Evolutionary conservation across 2,329 filamentous ascomycete genomes (phyloP).

Genomic region (Ophiosphaerella korrae): DNA sequence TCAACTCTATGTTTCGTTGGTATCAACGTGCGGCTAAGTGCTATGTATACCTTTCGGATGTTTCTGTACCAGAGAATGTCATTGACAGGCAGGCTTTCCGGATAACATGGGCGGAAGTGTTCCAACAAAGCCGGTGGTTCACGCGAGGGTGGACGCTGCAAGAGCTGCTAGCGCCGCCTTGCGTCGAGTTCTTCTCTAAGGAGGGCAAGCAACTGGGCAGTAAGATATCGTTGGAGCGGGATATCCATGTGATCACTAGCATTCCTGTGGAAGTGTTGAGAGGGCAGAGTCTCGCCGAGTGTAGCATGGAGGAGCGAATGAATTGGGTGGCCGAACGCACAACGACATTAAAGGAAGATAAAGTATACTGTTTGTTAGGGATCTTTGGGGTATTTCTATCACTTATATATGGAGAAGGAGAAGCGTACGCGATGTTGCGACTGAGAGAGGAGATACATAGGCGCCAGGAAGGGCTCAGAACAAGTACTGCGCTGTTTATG

Average conservation of each 20-base stretch:
- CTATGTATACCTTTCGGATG: constrained; percentile 16
- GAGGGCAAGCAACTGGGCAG: constrained; percentile 14
- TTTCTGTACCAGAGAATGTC: constrained; percentile 4
- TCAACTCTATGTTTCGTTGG: background rate
- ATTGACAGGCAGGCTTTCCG: constrained; percentile 6
- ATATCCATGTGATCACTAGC: constrained; percentile 15
- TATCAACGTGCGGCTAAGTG: constrained; percentile 3
- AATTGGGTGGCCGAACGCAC: constrained; percentile 27
- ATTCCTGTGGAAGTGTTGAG: constrained; percentile 10
- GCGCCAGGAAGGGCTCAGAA: constrained; percentile 11
- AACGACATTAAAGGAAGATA: constrained; percentile 27
- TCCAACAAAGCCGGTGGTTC: constrained; percentile 5
- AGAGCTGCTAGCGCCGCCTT: constrained; percentile 6
- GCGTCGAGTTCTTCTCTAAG: constrained; percentile 20
- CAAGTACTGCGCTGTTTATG: constrained; percentile 7
- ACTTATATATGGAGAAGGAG: constrained; percentile 11
- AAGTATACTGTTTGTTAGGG: constrained; percentile 28
- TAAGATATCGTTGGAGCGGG: constrained; percentile 10
- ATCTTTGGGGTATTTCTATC: constrained; percentile 25
- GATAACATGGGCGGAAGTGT: constrained; percentile 7
- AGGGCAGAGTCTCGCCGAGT: constrained; percentile 11
- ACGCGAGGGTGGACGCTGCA: no score
- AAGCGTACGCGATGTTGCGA: constrained; percentile 17
- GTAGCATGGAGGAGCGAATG: constrained; percentile 23
- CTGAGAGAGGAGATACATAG: constrained; percentile 17